Evolutionary conservation across 2,329 filamentous ascomycete genomes (phyloP).

Genomic region (Leptodontidium sp.): DNA sequence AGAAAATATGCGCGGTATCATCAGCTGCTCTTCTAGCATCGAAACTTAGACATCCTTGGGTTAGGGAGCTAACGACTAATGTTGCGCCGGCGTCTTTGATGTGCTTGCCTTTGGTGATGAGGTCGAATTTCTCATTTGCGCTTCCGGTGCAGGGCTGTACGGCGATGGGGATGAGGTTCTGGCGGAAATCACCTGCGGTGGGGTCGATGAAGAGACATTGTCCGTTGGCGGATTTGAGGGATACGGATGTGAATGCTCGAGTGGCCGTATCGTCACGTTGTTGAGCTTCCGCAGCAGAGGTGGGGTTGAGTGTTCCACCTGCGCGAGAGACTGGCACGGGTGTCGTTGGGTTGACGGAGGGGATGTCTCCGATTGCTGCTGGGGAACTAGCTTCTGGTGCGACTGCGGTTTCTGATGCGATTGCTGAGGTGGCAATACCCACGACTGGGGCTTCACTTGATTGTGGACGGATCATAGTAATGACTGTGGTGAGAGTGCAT

Average conservation of each 20-base stretch:
- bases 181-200: constrained; percentile 55
- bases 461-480: constrained; percentile 18
- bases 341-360: constrained; percentile 48
- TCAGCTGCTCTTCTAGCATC: constrained; percentile 59
- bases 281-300: constrained; percentile 57
- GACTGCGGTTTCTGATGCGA: constrained; percentile 9
- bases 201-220: constrained; percentile 54
- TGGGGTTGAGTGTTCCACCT: constrained; percentile 58
- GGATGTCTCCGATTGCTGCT: constrained; percentile 10
- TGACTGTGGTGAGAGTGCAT: constrained; percentile 22
- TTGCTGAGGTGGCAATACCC: constrained; percentile 10
- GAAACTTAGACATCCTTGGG: constrained; percentile 66
- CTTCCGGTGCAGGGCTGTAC: constrained; percentile 51
- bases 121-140: constrained; percentile 52
- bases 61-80: constrained; percentile 63
- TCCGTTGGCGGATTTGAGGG: constrained; percentile 52
- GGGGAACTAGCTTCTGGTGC: constrained; percentile 20
- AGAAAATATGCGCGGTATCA: constrained; percentile 63
- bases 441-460: constrained; percentile 11
- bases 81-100: constrained; percentile 55
- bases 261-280: constrained; percentile 52
- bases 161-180: constrained; percentile 54
- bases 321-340: constrained; percentile 59
- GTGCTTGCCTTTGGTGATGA: constrained; percentile 59
- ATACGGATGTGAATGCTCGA: constrained; percentile 50